Base-by-base conservation (phyloP, 2,329 filamentous ascomycete genomes). In the Hypoxylon sp. region DNA sequence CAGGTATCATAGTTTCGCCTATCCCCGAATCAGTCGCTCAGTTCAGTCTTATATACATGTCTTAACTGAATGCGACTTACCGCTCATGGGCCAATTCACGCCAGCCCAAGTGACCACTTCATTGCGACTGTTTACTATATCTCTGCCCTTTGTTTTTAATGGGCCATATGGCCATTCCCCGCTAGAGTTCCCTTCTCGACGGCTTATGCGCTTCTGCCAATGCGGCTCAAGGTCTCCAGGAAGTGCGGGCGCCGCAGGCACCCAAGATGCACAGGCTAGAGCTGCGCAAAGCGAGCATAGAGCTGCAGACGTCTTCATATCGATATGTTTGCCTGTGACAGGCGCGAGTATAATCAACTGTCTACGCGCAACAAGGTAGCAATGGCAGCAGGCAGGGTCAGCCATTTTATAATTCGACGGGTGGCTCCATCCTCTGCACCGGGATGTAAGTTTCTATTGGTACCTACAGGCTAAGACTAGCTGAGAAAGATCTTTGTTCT, bases 1-100 rank as follows among this genome's bases (percentile, higher is more conserved):
- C 86, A 0, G 86, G 86, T 1, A 88, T 80, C 85, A 88, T 88
- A 2, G 84, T 83, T 61, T 87, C 85, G 25, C 83, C 83, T 77
- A 20, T 37, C 2, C 14, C 8, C 20, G 11, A 57, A 49, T 61
- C 25, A 61, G 56, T n/a, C 14, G 1, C 8, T 5, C 6, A 8
- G 22, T 35, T 53, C 22, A 31, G 22, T 2, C 2, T 3, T n/a
- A 11, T 11, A 33, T 14, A 20, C 14, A 30, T 27, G 5, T 7
- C 3, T 5, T 27, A 17, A 2, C 54, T 8, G 4, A 31, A 17
- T 13, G 37, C 10, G 48, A 69, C 74, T 64, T 64, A 77, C 76
- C 76, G 40, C 75, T 81, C 75, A 81, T 76, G 5, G 79, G 77
- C 80, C 79, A 79, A 60, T 80, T 80, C 4, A 80, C 76, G 5